Base-by-base conservation (phyloP, 2,329 filamentous ascomycete genomes). In the Stemphylium beticola region DNA sequence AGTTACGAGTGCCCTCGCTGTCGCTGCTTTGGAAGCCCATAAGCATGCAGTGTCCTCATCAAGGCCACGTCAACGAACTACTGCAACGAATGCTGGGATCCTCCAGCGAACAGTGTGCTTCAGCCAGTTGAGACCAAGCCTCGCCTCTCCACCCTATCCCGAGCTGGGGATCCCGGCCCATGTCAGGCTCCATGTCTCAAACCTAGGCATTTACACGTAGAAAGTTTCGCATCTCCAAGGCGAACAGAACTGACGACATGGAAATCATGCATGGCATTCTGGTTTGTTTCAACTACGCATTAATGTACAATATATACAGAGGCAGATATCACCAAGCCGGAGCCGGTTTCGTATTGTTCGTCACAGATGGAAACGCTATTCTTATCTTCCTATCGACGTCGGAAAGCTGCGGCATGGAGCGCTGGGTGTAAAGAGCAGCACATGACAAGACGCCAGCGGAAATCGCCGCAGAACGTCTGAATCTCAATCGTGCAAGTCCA, bases 31-130 rank as follows among this genome's bases (percentile, higher is more conserved):
- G 29, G 39, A 34, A 24, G 40, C 43, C 31, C 31, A 29, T 32
- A 12, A 42, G 10, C 9, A n/a, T 29, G 20, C 47, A 15, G 14
- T 38, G 24, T 24, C 33, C 31, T 40, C 49, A 5, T 44, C 43
- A 37, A 38, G 47, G 57, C 57, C 57, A 60, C 57, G 57, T 60
- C 57, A 49, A 58, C 57, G 14, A 51, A 42, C 55, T 58, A 55
- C 55, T 58, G 52, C 55, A 52, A 49, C 39, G 29, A 4, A 6
- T 22, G 49, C 57, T 36, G 45, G 57, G 57, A 38, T 54, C 18
- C 45, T 26, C 39, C 26, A 26, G 24, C 49, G 41, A 51, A 38
- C 41, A 36, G 20, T 50, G 41, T 36, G 41, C 39, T 40, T 49
- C 40, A 40, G 32, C 15, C 36, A 29, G 24, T 18, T 42, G 31